Evolutionary conservation across 1,139 yeast species (phyloP).

Genomic region (Hemisphaericaspora lyxosophila): DNA sequence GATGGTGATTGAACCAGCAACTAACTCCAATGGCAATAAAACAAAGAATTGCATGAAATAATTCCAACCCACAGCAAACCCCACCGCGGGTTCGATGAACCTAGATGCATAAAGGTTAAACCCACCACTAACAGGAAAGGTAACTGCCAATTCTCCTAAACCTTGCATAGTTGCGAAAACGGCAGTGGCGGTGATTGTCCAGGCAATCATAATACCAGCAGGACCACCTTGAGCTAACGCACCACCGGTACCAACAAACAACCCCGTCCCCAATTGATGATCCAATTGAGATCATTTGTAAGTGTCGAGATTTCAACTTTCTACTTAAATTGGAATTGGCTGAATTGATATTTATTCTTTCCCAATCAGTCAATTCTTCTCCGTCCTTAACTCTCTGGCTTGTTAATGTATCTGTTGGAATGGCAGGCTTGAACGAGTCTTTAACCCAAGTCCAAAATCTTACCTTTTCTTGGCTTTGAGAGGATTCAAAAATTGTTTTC

Average conservation of each 20-base stretch:
- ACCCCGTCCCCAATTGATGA: slow-evolving; percentile 85
- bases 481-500: neutral
- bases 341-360: slow-evolving; percentile 63
- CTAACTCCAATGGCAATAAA: slow-evolving; percentile 54
- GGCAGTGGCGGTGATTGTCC: slow-evolving; percentile 43
- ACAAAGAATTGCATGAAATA: slow-evolving; percentile 42
- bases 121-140: slow-evolving; percentile 43
- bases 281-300: slow-evolving; percentile 86
- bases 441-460: slow-evolving; percentile 27
- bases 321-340: slow-evolving; percentile 71
- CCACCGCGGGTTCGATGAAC: slow-evolving; percentile 41
- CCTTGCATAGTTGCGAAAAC: slow-evolving; percentile 42
- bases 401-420: slow-evolving; percentile 20
- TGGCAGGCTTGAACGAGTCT: slow-evolving; percentile 39
- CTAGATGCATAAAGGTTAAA: slow-evolving; percentile 40
- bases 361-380: slow-evolving; percentile 37
- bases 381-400: slow-evolving; percentile 14
- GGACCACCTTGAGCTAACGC: slow-evolving; percentile 68
- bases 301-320: slow-evolving; percentile 60
- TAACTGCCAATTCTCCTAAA: slow-evolving; percentile 38
- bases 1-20: slow-evolving; percentile 73
- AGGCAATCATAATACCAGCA: slow-evolving; percentile 68
- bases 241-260: slow-evolving; percentile 66
- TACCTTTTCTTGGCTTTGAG: neutral
- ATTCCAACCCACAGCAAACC: slow-evolving; percentile 48